Evolutionary conservation across 192 early-diverging fungal species (phyloP), one percentile per base, ranked within the genome.

Genomic region (Backusella liffmaniae): DNA sequence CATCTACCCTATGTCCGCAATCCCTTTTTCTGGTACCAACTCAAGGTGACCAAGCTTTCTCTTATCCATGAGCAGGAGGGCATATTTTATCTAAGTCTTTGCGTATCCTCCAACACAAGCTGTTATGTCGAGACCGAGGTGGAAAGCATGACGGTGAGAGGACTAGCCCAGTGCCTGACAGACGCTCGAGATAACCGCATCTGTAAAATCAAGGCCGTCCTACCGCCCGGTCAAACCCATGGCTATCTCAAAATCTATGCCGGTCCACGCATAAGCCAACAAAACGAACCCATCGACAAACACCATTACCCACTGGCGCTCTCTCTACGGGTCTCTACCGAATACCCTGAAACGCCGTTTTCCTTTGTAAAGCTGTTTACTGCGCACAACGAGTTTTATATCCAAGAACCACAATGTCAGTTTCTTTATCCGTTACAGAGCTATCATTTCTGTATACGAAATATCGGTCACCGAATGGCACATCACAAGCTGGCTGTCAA

Each of bases 181-280:
- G 70, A 80, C 41, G 74, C 69, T 23, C 10, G 69, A 9, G 12
- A 78, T 1, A 70, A 82, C 26, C 70, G 82, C 3, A 79, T 84
- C 18, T 85, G 75, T 67, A 86, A 83, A 73, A 84, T 88, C 66
- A 88, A 88, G 74, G 86, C 86, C 1, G 84, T 88, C 0, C 72
- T 88, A 3, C 84, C 86, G 1, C 37, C 73, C 0, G 80, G 82
- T 6, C 37, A 79, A 21, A 44, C 73, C 0, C 75, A 81, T 35
- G 86, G 86, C 5, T 78, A 82, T 71, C 37, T 88, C 1, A 81
- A 88, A 41, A 78, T 88, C 2, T 88, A 84, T 70, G 84, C 81
- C 1, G 86, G 84, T 3, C 80, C 77, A 4, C 30, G 39, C 13
- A 4, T 30, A 9, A 15, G 16, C 15, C 66, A 67, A 21, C 65